Base-by-base conservation (phyloP, 1,284 basidiomycete species). In the Fomitopsis palustris region DNA sequence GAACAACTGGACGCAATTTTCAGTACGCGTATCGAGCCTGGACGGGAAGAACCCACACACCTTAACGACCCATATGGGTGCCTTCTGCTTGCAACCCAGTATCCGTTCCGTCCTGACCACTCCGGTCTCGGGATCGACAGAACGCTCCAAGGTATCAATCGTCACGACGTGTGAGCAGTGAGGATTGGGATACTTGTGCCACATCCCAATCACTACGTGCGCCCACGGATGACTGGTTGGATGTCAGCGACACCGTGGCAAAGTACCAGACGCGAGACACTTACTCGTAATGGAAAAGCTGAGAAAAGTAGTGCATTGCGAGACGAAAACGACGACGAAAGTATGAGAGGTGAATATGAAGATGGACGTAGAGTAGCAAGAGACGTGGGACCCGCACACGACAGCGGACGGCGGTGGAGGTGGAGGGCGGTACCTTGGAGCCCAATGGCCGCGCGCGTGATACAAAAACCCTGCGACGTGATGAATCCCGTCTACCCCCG, bases 171-270 rank as follows among this genome's bases (percentile, higher is more conserved):
- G 95, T 8, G 91, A 86, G 69, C 95, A 94, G 69, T 91, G 88
- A 51, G 93, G 91, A 72, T 97, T 97, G 52, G 95, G 95, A 74
- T 98, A 98, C 80, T 98, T 98, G 67, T 92, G 90, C 88, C 92
- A 93, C 80, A 96, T 90, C 66, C 90, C 90, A 71, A 89, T 88
- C 65, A 94, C 84, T 65, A 94, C 91, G 77, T 94, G 92, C 53
- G 87, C 83, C 83, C 92, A 93, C 57, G 92, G 82, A 70, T 93
- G 92, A 65, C 93, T 95, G 59, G n/a, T 58, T 60, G 54, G 27
- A 58, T 37, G 67, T 69, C 60, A 69, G 63, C 60, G 66, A 10
- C 27, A 54, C 62, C 57, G 58, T 16, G 27, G 43, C 55, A 37
- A 14, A 51, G 43, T 35, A 14, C 16, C 12, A 55, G 52, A 43